Evolutionary conservation across 129 eudicot genomes (phyloP).

Genomic region (Dittrichia graveolens): DNA sequence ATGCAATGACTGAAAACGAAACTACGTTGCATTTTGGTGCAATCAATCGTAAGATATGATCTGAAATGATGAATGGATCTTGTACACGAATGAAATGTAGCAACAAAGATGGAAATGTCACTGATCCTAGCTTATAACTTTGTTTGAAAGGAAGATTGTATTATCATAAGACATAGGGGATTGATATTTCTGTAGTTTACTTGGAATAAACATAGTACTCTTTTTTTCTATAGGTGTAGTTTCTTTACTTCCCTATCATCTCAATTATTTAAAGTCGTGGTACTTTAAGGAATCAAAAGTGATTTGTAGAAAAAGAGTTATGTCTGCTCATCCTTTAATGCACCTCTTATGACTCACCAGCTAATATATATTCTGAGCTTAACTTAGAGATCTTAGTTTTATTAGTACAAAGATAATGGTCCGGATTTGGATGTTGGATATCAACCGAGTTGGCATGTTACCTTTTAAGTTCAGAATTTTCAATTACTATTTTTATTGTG

Average conservation of each 20-base stretch:
- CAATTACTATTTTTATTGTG: neutral
- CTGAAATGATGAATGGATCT: conserved; percentile 19
- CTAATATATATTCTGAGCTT: neutral
- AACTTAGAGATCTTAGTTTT: neutral
- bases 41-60: too few species aligned
- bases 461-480: neutral
- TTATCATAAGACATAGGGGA: neutral
- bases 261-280: neutral
- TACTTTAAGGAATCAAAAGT: neutral
- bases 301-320: neutral
- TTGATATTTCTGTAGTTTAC: neutral
- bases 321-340: neutral
- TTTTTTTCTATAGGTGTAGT: neutral
- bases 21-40: neutral
- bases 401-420: neutral
- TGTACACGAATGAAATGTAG: conserved; percentile 18
- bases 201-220: neutral
- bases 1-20: too few species aligned
- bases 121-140: neutral
- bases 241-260: too few species aligned
- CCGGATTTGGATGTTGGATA: neutral
- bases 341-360: neutral
- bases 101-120: neutral
- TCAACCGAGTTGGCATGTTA: neutral
- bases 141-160: too few species aligned